phyloP scores from a whole-genome alignment of 805 yeast genomes.

The Teunomyces barrocoloradensis region DNA sequence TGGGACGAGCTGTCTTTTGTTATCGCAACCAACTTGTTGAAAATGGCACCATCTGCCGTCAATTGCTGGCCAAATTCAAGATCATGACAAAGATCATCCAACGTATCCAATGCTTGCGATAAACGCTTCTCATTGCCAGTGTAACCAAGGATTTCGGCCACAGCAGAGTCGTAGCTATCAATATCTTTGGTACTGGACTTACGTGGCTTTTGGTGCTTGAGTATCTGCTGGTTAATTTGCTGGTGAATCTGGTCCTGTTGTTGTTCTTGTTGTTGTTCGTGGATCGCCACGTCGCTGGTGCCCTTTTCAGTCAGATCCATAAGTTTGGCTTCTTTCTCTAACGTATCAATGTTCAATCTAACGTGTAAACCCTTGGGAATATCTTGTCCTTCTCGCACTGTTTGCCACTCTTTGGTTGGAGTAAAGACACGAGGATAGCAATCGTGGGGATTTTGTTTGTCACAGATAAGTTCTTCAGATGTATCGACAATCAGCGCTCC shows the following conservation, averaged over 20 bases:
- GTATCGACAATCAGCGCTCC: constrained; percentile 8
- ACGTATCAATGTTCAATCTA: constrained; percentile 70
- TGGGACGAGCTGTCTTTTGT: constrained; percentile 4
- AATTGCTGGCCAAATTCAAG: constrained; percentile 54
- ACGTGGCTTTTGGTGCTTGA: constrained; percentile 3
- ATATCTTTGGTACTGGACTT: constrained; percentile 13
- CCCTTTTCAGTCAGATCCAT: constrained; percentile 23
- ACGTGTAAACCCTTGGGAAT: constrained; percentile 82
- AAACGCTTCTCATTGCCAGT: constrained; percentile 19
- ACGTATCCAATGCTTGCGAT: constrained; percentile 34
- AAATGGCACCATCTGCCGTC: constrained; percentile 35
- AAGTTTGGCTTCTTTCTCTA: constrained; percentile 65
- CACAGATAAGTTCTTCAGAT: constrained; percentile 33
- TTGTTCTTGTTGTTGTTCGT: constrained; percentile 4
- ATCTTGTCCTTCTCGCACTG: constrained; percentile 64
- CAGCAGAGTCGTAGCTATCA: constrained; percentile 18
- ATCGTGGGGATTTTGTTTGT: constrained; percentile 39
- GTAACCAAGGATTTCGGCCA: constrained; percentile 15
- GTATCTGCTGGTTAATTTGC: constrained; percentile 2
- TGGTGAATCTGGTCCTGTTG: background rate
- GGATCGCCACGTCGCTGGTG: constrained; percentile 8
- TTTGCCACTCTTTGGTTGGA: constrained; percentile 69
- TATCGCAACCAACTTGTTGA: constrained; percentile 19
- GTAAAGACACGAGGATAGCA: constrained; percentile 66
- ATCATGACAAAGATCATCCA: constrained; percentile 67